Base-by-base conservation (phyloP, 2,329 filamentous ascomycete genomes). In the Corinectria fuckeliana region DNA sequence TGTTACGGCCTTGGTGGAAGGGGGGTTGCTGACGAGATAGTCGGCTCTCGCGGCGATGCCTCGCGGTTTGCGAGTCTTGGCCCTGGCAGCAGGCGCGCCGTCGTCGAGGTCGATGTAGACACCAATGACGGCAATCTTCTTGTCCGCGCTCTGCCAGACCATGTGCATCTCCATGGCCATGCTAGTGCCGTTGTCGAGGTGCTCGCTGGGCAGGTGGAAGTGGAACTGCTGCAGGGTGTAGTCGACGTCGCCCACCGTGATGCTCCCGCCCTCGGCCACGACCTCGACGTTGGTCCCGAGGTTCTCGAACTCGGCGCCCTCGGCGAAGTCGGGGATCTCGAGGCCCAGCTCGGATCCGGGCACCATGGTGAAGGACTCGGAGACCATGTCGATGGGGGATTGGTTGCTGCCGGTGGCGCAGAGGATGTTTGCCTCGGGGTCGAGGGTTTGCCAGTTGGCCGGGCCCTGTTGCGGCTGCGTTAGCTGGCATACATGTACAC, bases 191-290 rank as follows among this genome's bases (percentile, higher is more conserved):
- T 78, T 64, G 69, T 87, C 75, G 45, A 80, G 78, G 66, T 88
- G 85, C 76, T 88, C 85, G 41, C 82, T 83, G 0, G 85, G 84
- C 0, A 83, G 82, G 68, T 88, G 85, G 74, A 87, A 85, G 72
- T 87, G 85, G 74, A 86, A 87, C 64, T 87, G 85, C 45, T 73
- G 74, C 13, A 86, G 75, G 0, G 64, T 68, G 70, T 80, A 85
- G 14, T 74, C 68, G 14, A 71, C 71, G 26, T 74, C 76, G 2
- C 66, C 73, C 21, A 81, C 69, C 0, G 65, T 74, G 3, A 84
- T 77, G 10, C 76, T 81, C 26, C 82, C 83, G 49, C 80, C 81
- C 23, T 78, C 76, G 20, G 81, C 71, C 4, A 73, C 59, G 42
- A 84, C 79, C 68, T 85, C 79, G 34, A 85, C 76, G 0, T 82